A percentile compares a stretch with the other conserved stretches of the same genome.
These are phyloP conservation scores for Ustilago nuda DNA, from an alignment of 1,284 basidiomycete genomes.

Conservation along the genomic window DNA sequence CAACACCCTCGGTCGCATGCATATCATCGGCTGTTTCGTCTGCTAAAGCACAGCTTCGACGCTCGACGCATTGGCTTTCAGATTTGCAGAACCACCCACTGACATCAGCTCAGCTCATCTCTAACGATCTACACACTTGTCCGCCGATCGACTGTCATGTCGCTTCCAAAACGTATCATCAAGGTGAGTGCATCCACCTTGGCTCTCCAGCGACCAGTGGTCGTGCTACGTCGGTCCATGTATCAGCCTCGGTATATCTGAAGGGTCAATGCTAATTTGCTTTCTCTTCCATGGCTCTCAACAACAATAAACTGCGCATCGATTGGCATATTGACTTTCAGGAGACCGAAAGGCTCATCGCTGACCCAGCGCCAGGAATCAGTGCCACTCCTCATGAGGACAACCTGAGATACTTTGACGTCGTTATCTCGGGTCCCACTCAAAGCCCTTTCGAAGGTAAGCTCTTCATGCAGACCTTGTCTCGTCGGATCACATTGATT, in stretches of 20 bases:
- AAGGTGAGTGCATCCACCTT: slow-evolving; percentile 49
- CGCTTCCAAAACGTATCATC: slow-evolving; percentile 69
- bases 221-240: no score
- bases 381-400: slow-evolving; percentile 93
- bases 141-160: slow-evolving; percentile 39
- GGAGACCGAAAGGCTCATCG: slow-evolving; percentile 96
- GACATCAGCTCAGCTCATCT: neutral
- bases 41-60: neutral
- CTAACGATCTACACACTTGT: no score
- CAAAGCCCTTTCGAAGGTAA: slow-evolving; percentile 85
- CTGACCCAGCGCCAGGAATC: slow-evolving; percentile 96
- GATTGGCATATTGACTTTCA: slow-evolving; percentile 67
- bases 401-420: slow-evolving; percentile 98
- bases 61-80: neutral
- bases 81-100: neutral
- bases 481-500: neutral
- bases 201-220: neutral
- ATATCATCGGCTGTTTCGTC: neutral
- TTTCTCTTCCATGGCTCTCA: neutral
- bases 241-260: no score
- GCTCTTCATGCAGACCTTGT: slow-evolving; percentile 9
- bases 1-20: neutral
- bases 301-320: neutral
- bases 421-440: slow-evolving; percentile 91
- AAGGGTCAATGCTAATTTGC: neutral